Conservation (phyloP, 768 basidiomycete species). For the Pleurotus djamor region DNA sequence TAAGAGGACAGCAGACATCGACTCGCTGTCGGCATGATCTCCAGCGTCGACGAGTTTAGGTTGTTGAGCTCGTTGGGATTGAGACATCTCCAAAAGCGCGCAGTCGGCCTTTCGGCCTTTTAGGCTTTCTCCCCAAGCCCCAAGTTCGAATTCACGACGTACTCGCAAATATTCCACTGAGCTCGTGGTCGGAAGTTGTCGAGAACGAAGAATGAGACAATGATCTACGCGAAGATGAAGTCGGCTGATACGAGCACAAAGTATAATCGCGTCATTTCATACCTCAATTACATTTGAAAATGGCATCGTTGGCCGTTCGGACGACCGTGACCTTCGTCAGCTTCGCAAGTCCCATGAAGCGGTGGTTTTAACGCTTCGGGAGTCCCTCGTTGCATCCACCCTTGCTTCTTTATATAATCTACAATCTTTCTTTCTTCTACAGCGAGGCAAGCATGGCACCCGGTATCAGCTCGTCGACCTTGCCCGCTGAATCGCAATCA, state of each 20-base stretch:
- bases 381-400: not conserved
- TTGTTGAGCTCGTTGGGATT: too few species aligned
- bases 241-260: not conserved
- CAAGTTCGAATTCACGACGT: not conserved
- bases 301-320: not conserved
- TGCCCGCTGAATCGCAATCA: not conserved
- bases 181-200: not conserved
- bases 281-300: not conserved
- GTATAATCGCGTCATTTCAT: not conserved
- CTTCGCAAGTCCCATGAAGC: not conserved
- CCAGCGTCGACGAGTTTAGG: too few species aligned
- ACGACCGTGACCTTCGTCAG: not conserved
- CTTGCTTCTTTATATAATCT: not conserved
- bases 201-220: not conserved
- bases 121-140: not conserved
- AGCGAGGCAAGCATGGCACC: not conserved
- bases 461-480: not conserved
- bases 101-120: not conserved
- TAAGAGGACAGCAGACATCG: not conserved
- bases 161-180: too few species aligned
- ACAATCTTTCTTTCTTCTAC: not conserved
- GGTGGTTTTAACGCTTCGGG: not conserved
- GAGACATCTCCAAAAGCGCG: not conserved
- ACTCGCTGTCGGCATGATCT: not conserved
- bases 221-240: not conserved